phyloP scores from a whole-genome alignment of 139 green algal species.

The Chlorella ohadii region DNA sequence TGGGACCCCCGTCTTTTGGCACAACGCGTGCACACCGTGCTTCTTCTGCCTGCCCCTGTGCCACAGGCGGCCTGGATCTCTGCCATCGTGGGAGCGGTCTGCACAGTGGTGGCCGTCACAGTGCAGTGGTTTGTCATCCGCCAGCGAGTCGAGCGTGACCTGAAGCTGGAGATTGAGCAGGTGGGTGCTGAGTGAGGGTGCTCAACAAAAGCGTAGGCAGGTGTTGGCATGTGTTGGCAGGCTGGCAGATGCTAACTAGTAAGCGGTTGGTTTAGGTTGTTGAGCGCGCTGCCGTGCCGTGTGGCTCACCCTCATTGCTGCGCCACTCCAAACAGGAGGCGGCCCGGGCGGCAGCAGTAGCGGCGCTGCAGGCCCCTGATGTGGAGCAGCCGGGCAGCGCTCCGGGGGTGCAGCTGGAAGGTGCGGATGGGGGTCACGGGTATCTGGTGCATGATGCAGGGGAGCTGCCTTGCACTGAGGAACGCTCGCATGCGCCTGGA shows the following conservation, averaged over 20 bases:
- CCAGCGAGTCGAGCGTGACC: neutral
- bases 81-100: constrained; percentile 3
- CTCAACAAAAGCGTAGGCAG: no score
- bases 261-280: no score
- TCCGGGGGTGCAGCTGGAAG: neutral
- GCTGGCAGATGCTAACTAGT: no score
- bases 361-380: neutral
- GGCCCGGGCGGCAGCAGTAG: neutral
- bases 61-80: constrained; percentile 22
- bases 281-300: no score
- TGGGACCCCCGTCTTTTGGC: no score
- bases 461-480: no score
- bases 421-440: neutral
- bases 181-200: neutral
- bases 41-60: no score
- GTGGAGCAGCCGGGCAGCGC: neutral
- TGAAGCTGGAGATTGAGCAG: neutral
- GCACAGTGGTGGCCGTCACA: neutral
- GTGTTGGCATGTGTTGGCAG: no score
- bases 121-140: constrained; percentile 8
- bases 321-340: neutral
- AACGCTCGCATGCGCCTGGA: no score
- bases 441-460: no score
- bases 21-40: no score
- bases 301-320: no score